These are phyloP conservation scores for Anethum foeniculum DNA, from an alignment of 140 eudicot genomes.

Conservation along the genomic window DNA sequence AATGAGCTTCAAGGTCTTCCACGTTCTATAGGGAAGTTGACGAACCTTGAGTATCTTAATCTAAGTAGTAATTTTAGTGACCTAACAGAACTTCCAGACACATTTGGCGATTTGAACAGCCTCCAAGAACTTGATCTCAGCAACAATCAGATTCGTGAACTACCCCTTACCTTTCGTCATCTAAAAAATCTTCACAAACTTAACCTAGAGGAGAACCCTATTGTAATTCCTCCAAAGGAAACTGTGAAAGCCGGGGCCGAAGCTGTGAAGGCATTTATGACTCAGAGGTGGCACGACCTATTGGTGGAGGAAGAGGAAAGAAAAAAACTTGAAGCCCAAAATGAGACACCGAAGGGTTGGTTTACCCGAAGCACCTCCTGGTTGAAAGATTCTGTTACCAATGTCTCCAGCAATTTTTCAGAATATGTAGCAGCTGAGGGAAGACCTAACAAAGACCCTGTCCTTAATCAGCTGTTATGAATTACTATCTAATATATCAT, in stretches of 20 bases:
- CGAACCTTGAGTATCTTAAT: constrained; percentile 67
- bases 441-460: constrained; percentile 30
- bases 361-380: constrained; percentile 57
- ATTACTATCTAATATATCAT: neutral
- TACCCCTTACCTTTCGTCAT: constrained; percentile 67
- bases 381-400: constrained; percentile 54
- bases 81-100: constrained; percentile 68
- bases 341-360: constrained; percentile 40
- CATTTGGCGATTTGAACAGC: constrained; percentile 63
- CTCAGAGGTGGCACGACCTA: constrained; percentile 62
- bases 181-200: constrained; percentile 63
- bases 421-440: constrained; percentile 31
- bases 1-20: constrained; percentile 92
- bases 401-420: constrained; percentile 44
- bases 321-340: constrained; percentile 31
- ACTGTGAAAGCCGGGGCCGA: constrained; percentile 54
- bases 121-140: constrained; percentile 83
- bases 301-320: constrained; percentile 52
- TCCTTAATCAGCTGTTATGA: constrained; percentile 70
- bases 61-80: constrained; percentile 80
- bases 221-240: constrained; percentile 66
- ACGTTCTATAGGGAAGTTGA: constrained; percentile 50
- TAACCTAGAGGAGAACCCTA: constrained; percentile 73
- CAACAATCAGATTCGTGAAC: constrained; percentile 76
- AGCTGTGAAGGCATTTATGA: constrained; percentile 61